Base-by-base conservation (phyloP, 306 rosid genomes). In the Trifolium subterraneum region DNA sequence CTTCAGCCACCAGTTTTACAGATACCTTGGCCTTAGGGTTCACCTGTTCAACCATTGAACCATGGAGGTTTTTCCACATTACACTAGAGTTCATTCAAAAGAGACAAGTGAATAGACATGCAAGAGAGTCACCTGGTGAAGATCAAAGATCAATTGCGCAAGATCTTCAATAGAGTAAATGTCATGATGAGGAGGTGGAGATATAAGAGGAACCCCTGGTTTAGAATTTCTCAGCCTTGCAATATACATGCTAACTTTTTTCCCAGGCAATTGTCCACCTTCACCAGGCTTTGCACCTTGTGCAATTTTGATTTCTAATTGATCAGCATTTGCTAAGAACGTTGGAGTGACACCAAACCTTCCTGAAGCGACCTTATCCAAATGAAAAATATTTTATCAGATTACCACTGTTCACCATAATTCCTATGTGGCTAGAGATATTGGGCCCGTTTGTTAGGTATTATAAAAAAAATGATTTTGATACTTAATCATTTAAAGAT, bases 211-310 rank as follows among this genome's bases (percentile, higher is more conserved):
- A 60, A 94, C 97, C 76, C 99, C 99, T 51, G 99, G 99, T 82
- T 94, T 94, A 20, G 99, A 94, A 79, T 92, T 94, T 81, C 99
- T 94, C 89, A 94, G 84, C 86, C 97, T 88, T 29, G 99, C 99
- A 42, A 94, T 94, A 75, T 94, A 94, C 81, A 96, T 96, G 85
- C 99, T 93, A 76, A 93, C 98, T 93, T 93, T 93, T 87, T 91
- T 93, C 36, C 98, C 98, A 73, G 98, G 98, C 81, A 91, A 82
- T 68, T 93, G 98, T 41, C 98, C 98, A 69, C 98, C 98, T 89
- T 93, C 98, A 56, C 98, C 98, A 51, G 98, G 98, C 84, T 94
- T 94, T 36, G 99, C 99, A 60, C 99, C 99, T 90, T 94, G 99
- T 65, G 99, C 99, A 86, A 94, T 94, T 84, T 94, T 94, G 60